Percentiles rank a stretch among this genome's conserved stretches.
These are phyloP conservation scores for Termitomyces sp. DNA, from an alignment of 768 basidiomycete genomes.

Conservation along the genomic window DNA sequence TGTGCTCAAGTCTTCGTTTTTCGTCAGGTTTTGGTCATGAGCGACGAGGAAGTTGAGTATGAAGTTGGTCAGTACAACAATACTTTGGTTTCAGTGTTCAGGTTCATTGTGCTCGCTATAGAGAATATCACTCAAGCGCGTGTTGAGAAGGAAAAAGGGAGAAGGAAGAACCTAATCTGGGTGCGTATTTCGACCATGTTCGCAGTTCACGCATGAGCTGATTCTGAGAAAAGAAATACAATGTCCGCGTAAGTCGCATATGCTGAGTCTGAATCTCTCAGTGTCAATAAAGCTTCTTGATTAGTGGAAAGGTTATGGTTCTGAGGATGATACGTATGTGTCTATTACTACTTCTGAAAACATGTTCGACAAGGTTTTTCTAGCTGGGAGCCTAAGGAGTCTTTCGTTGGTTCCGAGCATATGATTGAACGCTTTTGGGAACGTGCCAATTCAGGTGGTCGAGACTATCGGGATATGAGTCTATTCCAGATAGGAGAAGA, in stretches of 20 bases:
- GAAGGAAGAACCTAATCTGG: constrained; percentile 44
- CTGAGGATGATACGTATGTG: constrained; percentile 54
- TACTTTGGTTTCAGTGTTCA: neutral
- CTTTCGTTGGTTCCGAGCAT: constrained; percentile 53
- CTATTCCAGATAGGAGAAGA: constrained; percentile 51
- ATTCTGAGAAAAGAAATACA: constrained; percentile 39
- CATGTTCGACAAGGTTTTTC: neutral
- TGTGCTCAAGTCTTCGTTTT: neutral
- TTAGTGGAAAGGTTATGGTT: constrained; percentile 58
- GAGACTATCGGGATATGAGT: constrained; percentile 43
- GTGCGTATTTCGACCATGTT: constrained; percentile 25
- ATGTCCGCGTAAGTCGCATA: constrained; percentile 43
- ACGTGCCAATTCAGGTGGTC: constrained; percentile 37
- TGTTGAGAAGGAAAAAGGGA: constrained; percentile 35
- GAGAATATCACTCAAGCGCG: constrained; percentile 51
- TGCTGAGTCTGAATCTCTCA: neutral
- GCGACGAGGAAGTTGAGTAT: constrained; percentile 46
- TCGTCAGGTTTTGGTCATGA: constrained; percentile 13
- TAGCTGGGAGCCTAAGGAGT: constrained; percentile 66
- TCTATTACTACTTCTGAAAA: neutral
- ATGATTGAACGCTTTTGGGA: constrained; percentile 49
- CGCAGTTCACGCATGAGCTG: constrained; percentile 5
- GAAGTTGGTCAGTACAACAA: constrained; percentile 53
- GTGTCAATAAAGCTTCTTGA: neutral
- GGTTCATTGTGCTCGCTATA: constrained; percentile 16